Conservation (phyloP, 352 stramenopile species). For the Elongisporangium anandrum region DNA sequence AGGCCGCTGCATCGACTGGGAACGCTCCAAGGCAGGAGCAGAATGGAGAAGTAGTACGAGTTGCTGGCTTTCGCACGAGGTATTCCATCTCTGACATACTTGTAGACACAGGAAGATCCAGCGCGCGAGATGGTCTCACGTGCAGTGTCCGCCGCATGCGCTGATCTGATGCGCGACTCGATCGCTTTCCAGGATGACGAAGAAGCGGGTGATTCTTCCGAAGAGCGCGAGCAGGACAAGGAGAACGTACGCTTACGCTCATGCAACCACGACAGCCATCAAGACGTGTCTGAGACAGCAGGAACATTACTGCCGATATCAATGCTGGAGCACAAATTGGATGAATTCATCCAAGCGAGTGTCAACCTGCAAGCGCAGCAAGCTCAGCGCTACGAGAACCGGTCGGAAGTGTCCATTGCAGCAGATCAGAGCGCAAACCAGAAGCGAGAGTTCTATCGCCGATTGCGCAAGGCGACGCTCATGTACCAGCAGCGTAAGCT, state of each 20-base stretch:
- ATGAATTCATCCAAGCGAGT: constrained; percentile 7
- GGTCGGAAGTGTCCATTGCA: constrained; percentile 13
- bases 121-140: constrained; percentile 56
- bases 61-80: background rate
- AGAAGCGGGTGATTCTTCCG: background rate
- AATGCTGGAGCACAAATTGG: constrained; percentile 12
- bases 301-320: background rate
- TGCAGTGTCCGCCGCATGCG: constrained; percentile 46
- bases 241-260: constrained; percentile 12
- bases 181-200: constrained; percentile 7
- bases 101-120: background rate
- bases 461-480: constrained; percentile 27
- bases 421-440: constrained; percentile 1
- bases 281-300: too few species aligned
- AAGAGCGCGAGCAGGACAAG: constrained; percentile 7
- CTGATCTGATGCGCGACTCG: constrained; percentile 3
- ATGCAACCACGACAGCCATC: too few species aligned
- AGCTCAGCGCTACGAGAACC: constrained; percentile 12
- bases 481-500: constrained; percentile 57
- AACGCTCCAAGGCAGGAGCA: background rate
- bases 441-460: constrained; percentile 27
- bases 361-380: constrained; percentile 14
- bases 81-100: background rate
- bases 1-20: too few species aligned
- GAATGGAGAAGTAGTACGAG: background rate